phyloP scores from a whole-genome alignment of 805 yeast genomes.

The Vanderwaltozyma verrucispora region DNA sequence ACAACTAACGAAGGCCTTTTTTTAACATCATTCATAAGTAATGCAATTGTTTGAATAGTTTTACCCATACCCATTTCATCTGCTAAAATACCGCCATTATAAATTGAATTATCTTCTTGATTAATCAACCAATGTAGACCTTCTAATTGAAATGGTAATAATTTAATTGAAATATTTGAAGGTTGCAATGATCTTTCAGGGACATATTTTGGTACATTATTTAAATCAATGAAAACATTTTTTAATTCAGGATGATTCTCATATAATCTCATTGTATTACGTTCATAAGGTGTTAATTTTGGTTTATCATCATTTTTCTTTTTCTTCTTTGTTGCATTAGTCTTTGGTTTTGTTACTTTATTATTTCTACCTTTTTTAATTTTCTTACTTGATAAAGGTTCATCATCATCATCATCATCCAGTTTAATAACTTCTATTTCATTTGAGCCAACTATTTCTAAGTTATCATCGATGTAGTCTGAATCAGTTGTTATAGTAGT shows the following conservation, averaged over 20 bases:
- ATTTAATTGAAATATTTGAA: constrained; percentile 54
- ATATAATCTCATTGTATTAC: constrained; percentile 57
- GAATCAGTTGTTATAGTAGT: no score
- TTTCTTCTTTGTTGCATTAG: constrained; percentile 12
- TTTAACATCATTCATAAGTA: constrained; percentile 58
- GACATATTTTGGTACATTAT: constrained; percentile 34
- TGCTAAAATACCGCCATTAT: constrained; percentile 86
- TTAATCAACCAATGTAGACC: constrained; percentile 82
- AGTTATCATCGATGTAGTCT: constrained; percentile 5
- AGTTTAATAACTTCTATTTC: background rate
- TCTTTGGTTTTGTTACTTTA: constrained; percentile 8
- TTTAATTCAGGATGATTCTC: constrained; percentile 71
- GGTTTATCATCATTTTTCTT: constrained; percentile 31
- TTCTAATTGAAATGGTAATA: constrained; percentile 88
- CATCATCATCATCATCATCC: constrained; percentile 2
- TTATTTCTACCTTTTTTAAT: constrained; percentile 12
- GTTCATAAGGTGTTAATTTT: constrained; percentile 55
- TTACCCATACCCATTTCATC: constrained; percentile 99
- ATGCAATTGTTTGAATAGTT: constrained; percentile 89
- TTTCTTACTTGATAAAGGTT: constrained; percentile 9
- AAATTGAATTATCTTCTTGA: constrained; percentile 64
- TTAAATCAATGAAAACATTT: constrained; percentile 59
- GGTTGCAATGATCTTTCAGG: constrained; percentile 66
- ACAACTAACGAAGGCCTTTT: constrained; percentile 78
- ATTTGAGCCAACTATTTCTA: no score